A percentile compares a stretch with the other conserved stretches of the same genome.
Conservation (phyloP, 2,329 filamentous ascomycete species). For the Nigrograna mackinnonii region DNA sequence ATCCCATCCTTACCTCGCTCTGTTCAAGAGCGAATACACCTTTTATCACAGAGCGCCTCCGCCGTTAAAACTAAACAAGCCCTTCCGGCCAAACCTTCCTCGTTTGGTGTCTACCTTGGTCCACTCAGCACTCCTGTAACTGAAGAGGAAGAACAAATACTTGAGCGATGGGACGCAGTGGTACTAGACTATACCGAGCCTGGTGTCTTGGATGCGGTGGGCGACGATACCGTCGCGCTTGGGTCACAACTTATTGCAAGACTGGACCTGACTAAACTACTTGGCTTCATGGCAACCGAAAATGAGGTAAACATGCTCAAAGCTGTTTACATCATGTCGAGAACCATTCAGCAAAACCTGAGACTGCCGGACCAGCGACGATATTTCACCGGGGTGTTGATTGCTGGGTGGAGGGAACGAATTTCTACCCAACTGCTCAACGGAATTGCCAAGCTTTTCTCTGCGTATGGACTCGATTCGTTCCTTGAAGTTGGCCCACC, state of each 20-base stretch:
- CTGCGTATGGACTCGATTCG: slow-evolving; percentile 33
- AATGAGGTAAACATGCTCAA: slow-evolving; percentile 29
- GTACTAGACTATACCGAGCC: slow-evolving; percentile 33
- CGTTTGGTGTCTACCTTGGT: slow-evolving; percentile 41
- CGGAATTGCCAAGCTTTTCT: slow-evolving; percentile 30
- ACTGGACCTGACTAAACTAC: slow-evolving; percentile 28
- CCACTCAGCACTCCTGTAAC: slow-evolving; percentile 25
- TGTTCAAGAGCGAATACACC: slow-evolving; percentile 33
- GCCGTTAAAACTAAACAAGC: slow-evolving; percentile 18
- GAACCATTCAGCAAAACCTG: slow-evolving; percentile 24
- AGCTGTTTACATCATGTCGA: slow-evolving; percentile 27
- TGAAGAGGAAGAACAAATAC: slow-evolving; percentile 24
- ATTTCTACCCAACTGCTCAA: slow-evolving; percentile 31
- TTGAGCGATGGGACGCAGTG: slow-evolving; percentile 37
- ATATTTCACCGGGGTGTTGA: slow-evolving; percentile 36
- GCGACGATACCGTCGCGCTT: slow-evolving; percentile 22
- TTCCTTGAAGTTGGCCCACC: slow-evolving; percentile 38
- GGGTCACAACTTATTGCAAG: slow-evolving; percentile 36
- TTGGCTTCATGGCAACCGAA: slow-evolving; percentile 20
- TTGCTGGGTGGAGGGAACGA: slow-evolving; percentile 37
- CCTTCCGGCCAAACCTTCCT: slow-evolving; percentile 29
- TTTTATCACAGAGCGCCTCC: slow-evolving; percentile 23
- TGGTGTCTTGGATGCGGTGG: slow-evolving; percentile 34
- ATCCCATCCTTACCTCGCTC: slow-evolving; percentile 23
- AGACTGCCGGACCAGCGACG: slow-evolving; percentile 24